Percentiles rank a stretch among this genome's conserved stretches.
Conservation (phyloP, 1,139 yeast species). For the Magnusiomyces suaveolens region DNA sequence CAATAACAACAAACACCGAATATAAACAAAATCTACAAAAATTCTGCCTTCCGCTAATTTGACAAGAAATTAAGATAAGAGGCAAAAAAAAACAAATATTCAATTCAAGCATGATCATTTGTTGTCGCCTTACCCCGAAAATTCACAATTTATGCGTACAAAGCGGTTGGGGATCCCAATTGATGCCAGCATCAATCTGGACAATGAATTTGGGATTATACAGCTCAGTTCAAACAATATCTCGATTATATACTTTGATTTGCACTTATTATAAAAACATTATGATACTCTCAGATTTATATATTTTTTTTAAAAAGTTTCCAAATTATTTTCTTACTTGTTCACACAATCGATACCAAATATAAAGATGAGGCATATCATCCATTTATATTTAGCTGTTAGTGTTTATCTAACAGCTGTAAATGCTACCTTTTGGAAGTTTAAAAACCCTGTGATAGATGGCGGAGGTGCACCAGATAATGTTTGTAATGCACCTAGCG, state of each 20-base stretch:
- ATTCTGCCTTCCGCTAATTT: neutral
- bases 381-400: constrained; percentile 5
- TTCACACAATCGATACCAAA: constrained; percentile 6
- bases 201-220: neutral
- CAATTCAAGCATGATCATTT: neutral
- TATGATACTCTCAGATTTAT: neutral
- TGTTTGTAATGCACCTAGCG: constrained; percentile 12
- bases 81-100: neutral
- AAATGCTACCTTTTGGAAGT: constrained; percentile 9
- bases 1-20: neutral
- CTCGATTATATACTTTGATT: neutral
- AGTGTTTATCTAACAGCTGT: constrained; percentile 7
- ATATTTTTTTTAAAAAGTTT: neutral
- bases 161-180: neutral
- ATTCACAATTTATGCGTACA: neutral
- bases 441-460: constrained; percentile 4
- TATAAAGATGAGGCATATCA: constrained; percentile 11
- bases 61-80: neutral
- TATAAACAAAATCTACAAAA: no score
- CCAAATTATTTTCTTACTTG: constrained; percentile 3
- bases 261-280: neutral
- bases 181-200: neutral
- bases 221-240: neutral
- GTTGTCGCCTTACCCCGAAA: neutral
- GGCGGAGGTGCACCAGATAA: constrained; percentile 6